These are phyloP conservation scores for Trichoderma sp. DNA, from an alignment of 2,329 filamentous ascomycete species.

Conservation along the genomic window DNA sequence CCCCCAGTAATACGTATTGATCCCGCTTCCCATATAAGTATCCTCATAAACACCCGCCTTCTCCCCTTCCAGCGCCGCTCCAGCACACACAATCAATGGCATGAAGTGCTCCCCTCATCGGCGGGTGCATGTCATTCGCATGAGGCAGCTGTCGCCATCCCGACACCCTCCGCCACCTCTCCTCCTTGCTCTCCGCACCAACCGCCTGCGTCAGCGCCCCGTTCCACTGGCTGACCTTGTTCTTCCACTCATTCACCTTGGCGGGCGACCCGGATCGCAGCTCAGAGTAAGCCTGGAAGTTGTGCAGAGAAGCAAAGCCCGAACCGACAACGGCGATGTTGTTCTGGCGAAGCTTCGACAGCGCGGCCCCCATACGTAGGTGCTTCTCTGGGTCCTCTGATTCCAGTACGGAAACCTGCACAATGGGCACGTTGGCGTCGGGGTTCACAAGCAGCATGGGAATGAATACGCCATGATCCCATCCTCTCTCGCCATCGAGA, in stretches of 20 bases:
- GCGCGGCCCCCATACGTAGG: constrained; percentile 54
- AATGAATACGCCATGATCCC: constrained; percentile 64
- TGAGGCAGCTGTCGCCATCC: constrained; percentile 51
- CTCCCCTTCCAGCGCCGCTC: constrained; percentile 48
- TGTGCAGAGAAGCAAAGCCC: constrained; percentile 61
- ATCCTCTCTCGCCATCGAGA: constrained; percentile 46
- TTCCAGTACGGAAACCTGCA: constrained; percentile 58
- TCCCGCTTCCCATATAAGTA: constrained; percentile 49
- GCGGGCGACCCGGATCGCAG: constrained; percentile 30
- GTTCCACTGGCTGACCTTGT: constrained; percentile 47
- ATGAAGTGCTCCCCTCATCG: constrained; percentile 58
- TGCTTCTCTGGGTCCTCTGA: constrained; percentile 53
- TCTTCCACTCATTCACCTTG: constrained; percentile 30
- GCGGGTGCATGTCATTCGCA: constrained; percentile 56
- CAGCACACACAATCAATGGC: constrained; percentile 59
- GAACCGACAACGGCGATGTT: constrained; percentile 63
- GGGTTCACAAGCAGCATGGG: constrained; percentile 58
- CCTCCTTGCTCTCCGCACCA: constrained; percentile 33
- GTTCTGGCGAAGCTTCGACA: constrained; percentile 49
- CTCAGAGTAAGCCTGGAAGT: constrained; percentile 49
- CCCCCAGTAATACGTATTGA: constrained; percentile 59
- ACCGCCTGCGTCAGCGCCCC: constrained; percentile 45
- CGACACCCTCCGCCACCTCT: constrained; percentile 43
- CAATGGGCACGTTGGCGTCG: constrained; percentile 52
- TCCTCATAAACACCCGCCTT: constrained; percentile 50